Evolutionary conservation across 2,329 filamentous ascomycete species (phyloP), one percentile per base, ranked within the genome.

Genomic region (Penicillium rolfsii): DNA sequence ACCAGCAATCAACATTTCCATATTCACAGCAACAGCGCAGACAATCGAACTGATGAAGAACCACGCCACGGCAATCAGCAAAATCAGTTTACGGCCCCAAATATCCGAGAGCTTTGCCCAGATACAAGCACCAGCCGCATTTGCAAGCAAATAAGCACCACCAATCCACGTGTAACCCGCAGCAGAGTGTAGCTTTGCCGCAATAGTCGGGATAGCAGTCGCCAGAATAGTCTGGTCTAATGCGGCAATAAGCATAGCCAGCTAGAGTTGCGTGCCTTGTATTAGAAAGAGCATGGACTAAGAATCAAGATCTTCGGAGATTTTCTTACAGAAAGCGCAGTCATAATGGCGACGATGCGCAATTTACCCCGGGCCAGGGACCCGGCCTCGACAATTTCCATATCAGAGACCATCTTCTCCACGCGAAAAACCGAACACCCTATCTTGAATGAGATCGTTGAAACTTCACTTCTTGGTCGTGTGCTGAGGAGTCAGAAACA

Each of bases 81-180:
- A 68, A 38, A 85, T 83, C 2, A 79, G 75, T 64, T 86, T 86
- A 1, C 84, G 79, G 16, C 84, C 84, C 81, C 83, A 86, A 38
- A 86, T 86, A 64, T 87, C 84, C 3, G 79, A 82, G 1, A 84
- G 67, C 54, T 84, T 85, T 3, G 87, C 89, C 90, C 90, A 93
- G n/a, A 89, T 84, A 0, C 89, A 89, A 0, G 84, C 85, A 1
- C 82, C 82, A 0, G 89, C 87, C 0, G 89, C 87, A 68, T 86
- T 87, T 16, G 87, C 88, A 11, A 93, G 84, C 3, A 92, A 80
- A 73, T 90, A 93, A 0, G 90, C 86, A 30, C 84, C 87, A 0
- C 90, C 90, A 62, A 94, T 89, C 91, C 90, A 93, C 14, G 87
- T 87, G 75, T 92, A 93, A 26, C 89, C 90, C 16, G 84, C 80